phyloP scores from a whole-genome alignment of 2,329 filamentous ascomycete species.

The Colletotrichum eleusines region DNA sequence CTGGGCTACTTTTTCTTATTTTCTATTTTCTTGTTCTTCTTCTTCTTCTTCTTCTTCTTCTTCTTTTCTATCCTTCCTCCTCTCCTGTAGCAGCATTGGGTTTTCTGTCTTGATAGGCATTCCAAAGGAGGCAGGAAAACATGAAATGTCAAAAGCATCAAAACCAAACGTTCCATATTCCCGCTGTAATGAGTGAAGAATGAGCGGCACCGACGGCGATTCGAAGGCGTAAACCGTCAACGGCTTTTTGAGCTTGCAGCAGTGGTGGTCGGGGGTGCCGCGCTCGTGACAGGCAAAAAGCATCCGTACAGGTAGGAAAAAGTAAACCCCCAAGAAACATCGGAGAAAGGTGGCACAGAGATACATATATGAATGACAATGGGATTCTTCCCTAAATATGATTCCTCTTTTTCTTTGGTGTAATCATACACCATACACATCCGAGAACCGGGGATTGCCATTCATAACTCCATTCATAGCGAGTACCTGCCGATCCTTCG shows the following conservation, averaged over 20 bases:
- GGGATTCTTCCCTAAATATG: constrained; percentile 17
- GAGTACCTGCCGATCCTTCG: constrained; percentile 18
- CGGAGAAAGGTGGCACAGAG: neutral
- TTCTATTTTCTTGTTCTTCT: constrained; percentile 39
- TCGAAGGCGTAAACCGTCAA: neutral
- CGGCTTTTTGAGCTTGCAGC: neutral
- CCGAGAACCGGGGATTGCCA: neutral
- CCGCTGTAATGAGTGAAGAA: neutral
- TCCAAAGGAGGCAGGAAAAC: constrained; percentile 51
- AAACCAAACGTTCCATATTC: constrained; percentile 5
- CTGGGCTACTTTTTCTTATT: constrained; percentile 41
- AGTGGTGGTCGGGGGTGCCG: neutral
- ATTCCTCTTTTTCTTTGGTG: neutral
- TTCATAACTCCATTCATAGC: neutral
- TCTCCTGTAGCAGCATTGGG: constrained; percentile 47
- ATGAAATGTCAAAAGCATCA: constrained; percentile 48
- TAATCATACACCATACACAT: neutral
- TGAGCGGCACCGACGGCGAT: neutral
- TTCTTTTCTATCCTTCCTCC: constrained; percentile 39
- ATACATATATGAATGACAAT: neutral
- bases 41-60: neutral
- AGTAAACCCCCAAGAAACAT: neutral
- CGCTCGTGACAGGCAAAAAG: neutral
- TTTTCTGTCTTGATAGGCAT: constrained; percentile 43
- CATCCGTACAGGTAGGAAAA: neutral